Base-by-base conservation (phyloP, 345 rosid species). In the Sisymbrium irio region DNA sequence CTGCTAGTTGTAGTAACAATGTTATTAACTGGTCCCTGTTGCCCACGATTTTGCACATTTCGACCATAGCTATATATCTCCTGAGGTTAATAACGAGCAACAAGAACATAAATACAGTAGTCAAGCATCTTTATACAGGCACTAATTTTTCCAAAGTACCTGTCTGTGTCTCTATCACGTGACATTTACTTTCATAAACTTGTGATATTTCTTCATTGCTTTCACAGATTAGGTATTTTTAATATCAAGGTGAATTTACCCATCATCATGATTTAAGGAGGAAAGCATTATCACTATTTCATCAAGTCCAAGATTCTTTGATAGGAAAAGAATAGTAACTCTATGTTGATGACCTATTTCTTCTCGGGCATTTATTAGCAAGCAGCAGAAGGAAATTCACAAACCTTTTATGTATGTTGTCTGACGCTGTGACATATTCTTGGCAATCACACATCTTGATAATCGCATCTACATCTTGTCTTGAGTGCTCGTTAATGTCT, bases 401-500 rank as follows among this genome's bases (percentile, higher is more conserved):
- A 11, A 36, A 91, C 98, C 98, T 87, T 77, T 88, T 89, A 61
- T 89, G 98, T 69, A 89, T 85, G 80, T 82, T 86, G 65, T 94
- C 98, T 10, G 87, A 83, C 35, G 93, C 81, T 47, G 89, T 83
- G 77, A 82, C 80, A 74, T 63, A 70, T 65, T 87, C 89, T 70
- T 82, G 83, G 76, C 67, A 81, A 77, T 76, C 82, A 78, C 85
- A 91, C 83, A 87, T 83, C 70, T 78, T 87, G 64, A 94, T 89
- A 56, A 91, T 84, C 75, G 86, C 93, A 80, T 94, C 97, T 50
- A 94, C 97, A 76, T 94, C 97, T 84, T 91, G 97, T 66, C 97
- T 87, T 74, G 98, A 91, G 40, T 89, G 85, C 79, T 94, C 97
- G 78, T 89, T 94, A 82, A 94, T 84, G 77, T 91, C 96, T 46